Percentiles rank a stretch among this genome's conserved stretches.
phyloP scores from a whole-genome alignment of 768 basidiomycete genomes.

The Ephemerocybe angulata region DNA sequence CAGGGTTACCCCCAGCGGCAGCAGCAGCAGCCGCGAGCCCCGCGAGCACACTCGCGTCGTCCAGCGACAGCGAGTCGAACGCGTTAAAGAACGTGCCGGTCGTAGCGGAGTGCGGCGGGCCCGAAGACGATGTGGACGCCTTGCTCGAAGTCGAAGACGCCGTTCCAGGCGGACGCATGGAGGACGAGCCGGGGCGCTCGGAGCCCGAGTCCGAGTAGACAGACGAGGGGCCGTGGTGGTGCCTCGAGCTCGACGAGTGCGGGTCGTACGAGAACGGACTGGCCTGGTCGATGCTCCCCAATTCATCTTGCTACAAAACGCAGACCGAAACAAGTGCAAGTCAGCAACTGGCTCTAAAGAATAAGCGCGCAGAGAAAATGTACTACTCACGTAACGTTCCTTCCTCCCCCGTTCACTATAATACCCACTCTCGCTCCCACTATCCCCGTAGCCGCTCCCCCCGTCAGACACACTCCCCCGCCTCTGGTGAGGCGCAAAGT shows the following conservation, averaged over 20 bases:
- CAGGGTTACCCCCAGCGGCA: conserved; percentile 21
- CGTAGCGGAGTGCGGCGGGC: not conserved
- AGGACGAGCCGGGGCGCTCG: not conserved
- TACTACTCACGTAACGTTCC: not conserved
- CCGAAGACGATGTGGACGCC: not conserved
- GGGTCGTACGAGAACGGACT: conserved; percentile 1
- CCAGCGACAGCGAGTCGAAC: conserved; percentile 74
- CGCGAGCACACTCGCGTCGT: conserved; percentile 67
- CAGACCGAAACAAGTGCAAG: not conserved
- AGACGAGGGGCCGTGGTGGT: too few species aligned
- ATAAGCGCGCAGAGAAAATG: not conserved
- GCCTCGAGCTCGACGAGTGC: not conserved
- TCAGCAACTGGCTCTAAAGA: not conserved
- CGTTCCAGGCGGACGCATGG: not conserved
- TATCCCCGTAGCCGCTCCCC: not conserved
- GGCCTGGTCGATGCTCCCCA: not conserved
- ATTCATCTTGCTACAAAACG: not conserved
- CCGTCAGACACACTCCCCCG: not conserved
- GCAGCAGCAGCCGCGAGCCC: conserved; percentile 47
- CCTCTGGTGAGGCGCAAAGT: conserved; percentile 1
- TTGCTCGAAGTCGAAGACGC: conserved; percentile 2
- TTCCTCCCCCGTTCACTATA: not conserved
- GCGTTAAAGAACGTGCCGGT: conserved; percentile 42
- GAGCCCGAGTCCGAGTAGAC: not conserved
- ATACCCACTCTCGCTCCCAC: conserved; percentile 3